phyloP scores from a whole-genome alignment of 73 alveolate species.

The Paramecium tetraurelia region DNA sequence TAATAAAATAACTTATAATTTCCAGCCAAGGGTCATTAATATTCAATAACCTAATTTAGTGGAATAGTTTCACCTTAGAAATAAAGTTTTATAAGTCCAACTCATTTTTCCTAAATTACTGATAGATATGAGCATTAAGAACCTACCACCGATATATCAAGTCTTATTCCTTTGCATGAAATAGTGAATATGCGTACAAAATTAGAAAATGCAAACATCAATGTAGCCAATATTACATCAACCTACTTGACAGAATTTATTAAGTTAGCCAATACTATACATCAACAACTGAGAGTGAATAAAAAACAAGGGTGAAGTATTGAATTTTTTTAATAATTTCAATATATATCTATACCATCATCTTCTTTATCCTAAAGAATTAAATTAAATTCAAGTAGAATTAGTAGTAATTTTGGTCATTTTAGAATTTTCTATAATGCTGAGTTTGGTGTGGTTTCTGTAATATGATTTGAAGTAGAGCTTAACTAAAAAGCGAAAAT shows the following conservation, averaged over 20 bases:
- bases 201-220: neutral
- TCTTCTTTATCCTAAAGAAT: neutral
- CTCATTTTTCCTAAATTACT: neutral
- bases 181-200: neutral
- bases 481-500: neutral
- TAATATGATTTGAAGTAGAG: neutral
- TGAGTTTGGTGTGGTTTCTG: neutral
- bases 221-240: neutral
- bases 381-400: neutral
- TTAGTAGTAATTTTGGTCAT: neutral
- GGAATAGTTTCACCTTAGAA: neutral
- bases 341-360: neutral
- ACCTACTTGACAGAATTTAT: constrained; percentile 1
- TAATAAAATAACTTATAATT: neutral
- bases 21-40: neutral
- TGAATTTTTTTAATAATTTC: neutral
- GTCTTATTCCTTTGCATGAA: constrained; percentile 19
- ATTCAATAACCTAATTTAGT: neutral
- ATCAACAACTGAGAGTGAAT: neutral
- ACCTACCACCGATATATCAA: neutral
- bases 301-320: neutral
- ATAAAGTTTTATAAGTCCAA: neutral
- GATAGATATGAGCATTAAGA: neutral
- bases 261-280: neutral
- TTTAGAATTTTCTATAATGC: neutral